Evolutionary conservation across 2,329 filamentous ascomycete genomes (phyloP).

Genomic region (Stylonectria norvegica): DNA sequence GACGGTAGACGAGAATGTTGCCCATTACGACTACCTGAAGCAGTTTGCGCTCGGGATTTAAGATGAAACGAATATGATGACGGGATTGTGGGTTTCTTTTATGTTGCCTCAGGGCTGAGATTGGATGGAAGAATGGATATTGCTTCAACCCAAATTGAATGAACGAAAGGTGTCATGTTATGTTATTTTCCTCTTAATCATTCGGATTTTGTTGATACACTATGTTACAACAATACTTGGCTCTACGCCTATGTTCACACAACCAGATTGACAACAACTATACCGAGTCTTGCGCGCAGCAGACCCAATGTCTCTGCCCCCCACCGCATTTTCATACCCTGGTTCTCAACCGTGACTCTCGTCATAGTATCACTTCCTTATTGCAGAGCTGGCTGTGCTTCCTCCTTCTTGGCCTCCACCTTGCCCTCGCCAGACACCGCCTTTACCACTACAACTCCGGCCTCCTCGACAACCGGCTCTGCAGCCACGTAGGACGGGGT

Average conservation of each 20-base stretch:
- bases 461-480: conserved; percentile 2
- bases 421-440: not conserved
- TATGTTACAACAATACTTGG: conserved; percentile 29
- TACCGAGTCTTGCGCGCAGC: no score
- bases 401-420: not conserved
- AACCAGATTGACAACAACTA: conserved; percentile 13
- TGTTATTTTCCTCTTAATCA: conserved; percentile 16
- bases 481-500: conserved; percentile 23
- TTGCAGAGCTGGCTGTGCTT: conserved; percentile 3
- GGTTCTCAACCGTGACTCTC: conserved; percentile 1
- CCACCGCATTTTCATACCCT: no score
- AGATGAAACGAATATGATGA: conserved; percentile 23
- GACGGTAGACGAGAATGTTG: conserved; percentile 67
- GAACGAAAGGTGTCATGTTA: no score
- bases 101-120: no score
- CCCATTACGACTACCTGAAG: conserved; percentile 79
- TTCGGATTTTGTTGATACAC: conserved; percentile 29
- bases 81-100: conserved; percentile 35
- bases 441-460: no score
- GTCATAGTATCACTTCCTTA: not conserved
- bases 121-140: no score
- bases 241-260: conserved; percentile 21
- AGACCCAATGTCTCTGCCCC: no score
- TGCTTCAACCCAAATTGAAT: conserved; percentile 14
- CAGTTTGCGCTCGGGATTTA: conserved; percentile 47